Conservation (phyloP, 345 rosid species). For the Salix purpurea region DNA sequence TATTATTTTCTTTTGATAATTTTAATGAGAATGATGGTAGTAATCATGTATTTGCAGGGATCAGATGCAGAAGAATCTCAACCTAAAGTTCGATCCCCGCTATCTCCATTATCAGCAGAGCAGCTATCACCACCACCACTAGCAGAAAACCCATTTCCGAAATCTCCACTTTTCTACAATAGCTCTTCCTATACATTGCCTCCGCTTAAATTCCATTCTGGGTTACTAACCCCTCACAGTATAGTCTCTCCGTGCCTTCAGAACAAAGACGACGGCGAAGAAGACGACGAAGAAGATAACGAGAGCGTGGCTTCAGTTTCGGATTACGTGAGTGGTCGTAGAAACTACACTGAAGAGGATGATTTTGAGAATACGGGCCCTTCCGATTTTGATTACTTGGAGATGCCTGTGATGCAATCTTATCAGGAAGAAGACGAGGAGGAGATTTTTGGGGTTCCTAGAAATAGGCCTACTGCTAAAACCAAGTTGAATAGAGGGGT, state of each 20-base stretch:
- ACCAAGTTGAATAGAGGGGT: conserved; percentile 56
- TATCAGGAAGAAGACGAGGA: conserved; percentile 41
- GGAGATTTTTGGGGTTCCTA: conserved; percentile 23
- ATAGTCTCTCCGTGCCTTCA: conserved; percentile 32
- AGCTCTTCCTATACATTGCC: conserved; percentile 40
- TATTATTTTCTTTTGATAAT: background rate
- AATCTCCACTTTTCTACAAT: conserved; percentile 29
- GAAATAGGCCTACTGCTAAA: background rate
- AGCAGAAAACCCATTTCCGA: conserved; percentile 25
- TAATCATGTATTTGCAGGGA: conserved; percentile 21
- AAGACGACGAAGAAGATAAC: conserved; percentile 11
- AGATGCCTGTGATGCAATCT: conserved; percentile 22
- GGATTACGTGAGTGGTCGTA: conserved; percentile 26
- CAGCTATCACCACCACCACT: conserved; percentile 42
- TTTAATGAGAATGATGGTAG: background rate
- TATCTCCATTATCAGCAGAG: conserved; percentile 41
- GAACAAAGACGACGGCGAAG: conserved; percentile 28
- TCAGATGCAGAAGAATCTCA: conserved; percentile 34
- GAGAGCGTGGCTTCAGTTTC: conserved; percentile 70
- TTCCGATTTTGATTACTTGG: conserved; percentile 14
- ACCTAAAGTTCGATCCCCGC: conserved; percentile 58
- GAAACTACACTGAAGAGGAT: conserved; percentile 37
- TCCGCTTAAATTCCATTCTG: conserved; percentile 55
- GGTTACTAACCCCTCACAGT: conserved; percentile 42
- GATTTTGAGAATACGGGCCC: conserved; percentile 22